Percentiles rank a stretch among this genome's conserved stretches.
phyloP scores from a whole-genome alignment of 2,329 filamentous ascomycete species.

The Monosporascus cannonballus region DNA sequence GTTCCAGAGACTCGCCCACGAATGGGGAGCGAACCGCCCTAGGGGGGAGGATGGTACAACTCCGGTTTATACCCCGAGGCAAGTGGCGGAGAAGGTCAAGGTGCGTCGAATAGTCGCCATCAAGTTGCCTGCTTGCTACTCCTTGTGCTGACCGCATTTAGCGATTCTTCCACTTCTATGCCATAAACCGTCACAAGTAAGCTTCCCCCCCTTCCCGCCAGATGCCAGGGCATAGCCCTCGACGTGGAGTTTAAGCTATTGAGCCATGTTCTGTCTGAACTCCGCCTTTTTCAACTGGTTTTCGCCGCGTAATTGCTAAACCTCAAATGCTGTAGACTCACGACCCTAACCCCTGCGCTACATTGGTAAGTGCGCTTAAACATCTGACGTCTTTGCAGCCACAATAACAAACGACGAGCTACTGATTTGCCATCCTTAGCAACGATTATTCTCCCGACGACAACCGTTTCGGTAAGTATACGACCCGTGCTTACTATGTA shows the following conservation, averaged over 20 bases:
- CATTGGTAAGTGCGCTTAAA: constrained; percentile 27
- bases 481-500: background rate
- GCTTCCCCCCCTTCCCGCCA: background rate
- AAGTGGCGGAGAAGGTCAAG: constrained; percentile 41
- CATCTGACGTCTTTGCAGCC: background rate
- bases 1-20: constrained; percentile 39
- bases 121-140: background rate
- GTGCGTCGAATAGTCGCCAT: background rate
- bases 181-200: constrained; percentile 58
- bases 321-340: constrained; percentile 32
- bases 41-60: constrained; percentile 20
- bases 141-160: background rate
- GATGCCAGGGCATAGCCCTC: too few species aligned
- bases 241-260: too few species aligned
- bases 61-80: constrained; percentile 27
- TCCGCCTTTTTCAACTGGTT: too few species aligned
- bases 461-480: constrained; percentile 28
- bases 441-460: constrained; percentile 34
- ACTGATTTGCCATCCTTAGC: background rate
- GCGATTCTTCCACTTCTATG: constrained; percentile 48
- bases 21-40: constrained; percentile 33
- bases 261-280: too few species aligned
- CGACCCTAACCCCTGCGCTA: constrained; percentile 51
- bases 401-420: background rate
- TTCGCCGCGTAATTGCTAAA: background rate